Percentiles rank a stretch among this genome's conserved stretches.
Conservation (phyloP, 2,329 filamentous ascomycete species). For the Rugonectria rugulosa region DNA sequence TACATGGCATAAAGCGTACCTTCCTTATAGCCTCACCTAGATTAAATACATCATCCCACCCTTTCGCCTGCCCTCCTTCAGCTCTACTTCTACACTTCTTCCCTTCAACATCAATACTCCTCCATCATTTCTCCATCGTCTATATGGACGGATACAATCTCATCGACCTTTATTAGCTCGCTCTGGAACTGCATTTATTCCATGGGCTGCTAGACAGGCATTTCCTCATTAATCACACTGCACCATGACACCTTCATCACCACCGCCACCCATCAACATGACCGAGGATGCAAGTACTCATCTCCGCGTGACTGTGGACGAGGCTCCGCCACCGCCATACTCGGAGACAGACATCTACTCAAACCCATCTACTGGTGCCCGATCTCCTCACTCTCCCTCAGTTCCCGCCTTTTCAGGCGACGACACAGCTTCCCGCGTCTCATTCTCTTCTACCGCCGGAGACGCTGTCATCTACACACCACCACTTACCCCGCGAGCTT, state of each 20-base stretch:
- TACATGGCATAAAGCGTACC: too few relatives aligned
- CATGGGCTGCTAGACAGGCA: too few relatives aligned
- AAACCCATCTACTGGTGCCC: constrained; percentile 43
- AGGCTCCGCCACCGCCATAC: constrained; percentile 64
- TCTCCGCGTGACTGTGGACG: constrained; percentile 38
- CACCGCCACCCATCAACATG: constrained; percentile 20
- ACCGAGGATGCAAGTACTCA: constrained; percentile 18
- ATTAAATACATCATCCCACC: not conserved
- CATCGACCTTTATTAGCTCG: too few relatives aligned
- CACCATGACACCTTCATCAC: constrained; percentile 28
- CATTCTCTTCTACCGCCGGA: constrained; percentile 49
- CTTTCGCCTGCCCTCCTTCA: not conserved
- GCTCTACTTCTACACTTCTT: not conserved
- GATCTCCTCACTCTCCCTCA: constrained; percentile 27
- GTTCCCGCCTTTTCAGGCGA: constrained; percentile 43
- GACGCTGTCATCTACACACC: constrained; percentile 60
- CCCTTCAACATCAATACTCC: not conserved
- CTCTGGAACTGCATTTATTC: too few relatives aligned
- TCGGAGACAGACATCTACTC: constrained; percentile 65
- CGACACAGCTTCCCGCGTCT: constrained; percentile 46
- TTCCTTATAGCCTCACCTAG: not conserved
- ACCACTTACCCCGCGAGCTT: constrained; percentile 54
- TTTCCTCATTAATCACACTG: constrained; percentile 1
- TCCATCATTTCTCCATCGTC: not conserved
- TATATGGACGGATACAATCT: too few relatives aligned